Evolutionary conservation across 1,139 yeast genomes (phyloP), one percentile per base, ranked within the genome.

Genomic region (Blastobotrys indianensis): DNA sequence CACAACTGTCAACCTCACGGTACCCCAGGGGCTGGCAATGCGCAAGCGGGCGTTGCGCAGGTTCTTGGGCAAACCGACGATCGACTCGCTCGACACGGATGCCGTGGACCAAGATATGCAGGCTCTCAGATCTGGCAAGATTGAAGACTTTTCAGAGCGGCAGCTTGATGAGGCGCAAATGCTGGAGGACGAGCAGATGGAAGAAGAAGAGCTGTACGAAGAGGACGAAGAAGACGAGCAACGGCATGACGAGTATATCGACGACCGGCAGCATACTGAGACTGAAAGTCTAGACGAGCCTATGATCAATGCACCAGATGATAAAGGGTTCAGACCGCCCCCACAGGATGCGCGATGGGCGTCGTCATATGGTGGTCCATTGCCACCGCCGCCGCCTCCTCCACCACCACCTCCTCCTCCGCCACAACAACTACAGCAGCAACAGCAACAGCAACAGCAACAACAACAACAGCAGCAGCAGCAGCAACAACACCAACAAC

Each of bases 71-170:
- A 37, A 34, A 11, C 46, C 51, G 3, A 15, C 6, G 8, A 38
- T 53, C 16, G 47, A 51, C 4, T 17, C 51, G 6, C 45, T 55
- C 30, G 50, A 46, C 12, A 41, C 39, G 2, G 47, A 48, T n/a
- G 52, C 54, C 35, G 46, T 50, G 32, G 55, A 50, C 7, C 46
- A 47, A 5, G 60, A 57, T 36, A 42, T 57, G 39, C 38, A 41
- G 11, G 42, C 50, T 35, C 45, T 56, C 13, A 44, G 54, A 16
- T 48, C 49, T 32, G 50, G 50, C 8, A 37, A 47, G 11, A 48
- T 37, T 4, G 45, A 41, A 32, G 44, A 43, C 13, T 35, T 33
- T 25, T 13, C 28, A 20, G 36, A 20, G 39, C 29, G 45, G 46
- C 42, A 40, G 42, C 25, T 20, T 4, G 25, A 20, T 20, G 25